Base-by-base conservation (phyloP, 305 asterid species). In the Fraxinus velutina region DNA sequence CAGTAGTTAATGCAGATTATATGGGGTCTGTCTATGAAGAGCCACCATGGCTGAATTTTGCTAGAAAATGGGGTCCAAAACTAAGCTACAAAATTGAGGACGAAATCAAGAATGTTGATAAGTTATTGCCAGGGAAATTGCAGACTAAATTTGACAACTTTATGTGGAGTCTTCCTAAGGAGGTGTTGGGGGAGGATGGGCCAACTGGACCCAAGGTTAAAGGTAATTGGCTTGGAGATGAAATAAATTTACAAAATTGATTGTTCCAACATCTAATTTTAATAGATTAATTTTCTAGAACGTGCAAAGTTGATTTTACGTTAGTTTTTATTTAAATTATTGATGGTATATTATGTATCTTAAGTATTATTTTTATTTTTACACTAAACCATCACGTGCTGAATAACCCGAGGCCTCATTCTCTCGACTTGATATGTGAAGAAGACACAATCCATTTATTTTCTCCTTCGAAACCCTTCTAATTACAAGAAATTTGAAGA, bases 121-220 rank as follows among this genome's bases (percentile, higher is more conserved):
- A 86, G 50, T 30, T 79, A 9, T 70, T 90, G 90, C 93, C 93
- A 1, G 88, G 93, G 7, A 78, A 39, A 33, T 76, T 90, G 81
- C 88, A 86, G 85, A 68, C 27, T 27, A 85, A 71, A 2, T 79
- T 90, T 86, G 88, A 84, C 37, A 88, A 78, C 75, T 17, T 89
- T 6, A 85, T 87, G 82, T 85, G 80, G 47, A 47, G 88, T 32
- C 80, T 92, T 8, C 97, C 97, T 4, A 84, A 78, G 81, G 97
- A 92, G 76, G 88, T 89, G 75, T 36, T 88, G 55, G 93, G 93
- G 36, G 91, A 92, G 33, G 90, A 89, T 19, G 97, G 97, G 52
- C 97, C 97, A 0, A 84, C 73, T 17, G 94, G 94, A 24, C 97
- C 97, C 0, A 92, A 90, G 88, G 84, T 78, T 70, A 92, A 91